Evolutionary conservation across 768 basidiomycete species (phyloP).

Genomic region (Dacryopinax spathularia): DNA sequence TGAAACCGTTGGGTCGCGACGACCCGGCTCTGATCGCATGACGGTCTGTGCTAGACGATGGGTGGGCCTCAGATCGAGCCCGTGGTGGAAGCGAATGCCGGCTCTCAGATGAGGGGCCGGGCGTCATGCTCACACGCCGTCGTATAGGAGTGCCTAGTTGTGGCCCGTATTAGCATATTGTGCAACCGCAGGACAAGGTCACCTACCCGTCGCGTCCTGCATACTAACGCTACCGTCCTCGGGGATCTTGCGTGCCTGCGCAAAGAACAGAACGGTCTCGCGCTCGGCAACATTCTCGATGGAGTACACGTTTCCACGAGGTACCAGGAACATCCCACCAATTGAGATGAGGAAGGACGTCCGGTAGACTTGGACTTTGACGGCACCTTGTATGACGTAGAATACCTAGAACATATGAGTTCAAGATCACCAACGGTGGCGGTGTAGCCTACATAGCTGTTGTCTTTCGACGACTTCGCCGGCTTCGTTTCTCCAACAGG

Average conservation of each 20-base stretch:
- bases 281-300: conserved; percentile 77
- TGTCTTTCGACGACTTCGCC: conserved; percentile 80
- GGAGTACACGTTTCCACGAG: conserved; percentile 81
- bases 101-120: not conserved
- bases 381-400: conserved; percentile 76
- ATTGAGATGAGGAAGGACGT: conserved; percentile 62
- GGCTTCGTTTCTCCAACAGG: conserved; percentile 71
- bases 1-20: not conserved
- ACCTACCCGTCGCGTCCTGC: not conserved
- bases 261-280: conserved; percentile 77
- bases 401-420: conserved; percentile 37
- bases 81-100: not conserved
- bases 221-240: conserved; percentile 13
- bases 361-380: conserved; percentile 70
- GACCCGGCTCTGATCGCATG: not conserved
- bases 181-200: not conserved
- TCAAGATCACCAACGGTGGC: not conserved
- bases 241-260: conserved; percentile 56
- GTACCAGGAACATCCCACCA: conserved; percentile 81
- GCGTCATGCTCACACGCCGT: not conserved
- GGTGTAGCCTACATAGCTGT: conserved; percentile 61
- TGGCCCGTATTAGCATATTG: too few species aligned
- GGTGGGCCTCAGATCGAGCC: not conserved
- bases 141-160: not conserved
- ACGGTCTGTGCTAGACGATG: not conserved